Base-by-base conservation (phyloP, 169 alveolate genomes). In the Pseudocohnilembus persalinus region DNA sequence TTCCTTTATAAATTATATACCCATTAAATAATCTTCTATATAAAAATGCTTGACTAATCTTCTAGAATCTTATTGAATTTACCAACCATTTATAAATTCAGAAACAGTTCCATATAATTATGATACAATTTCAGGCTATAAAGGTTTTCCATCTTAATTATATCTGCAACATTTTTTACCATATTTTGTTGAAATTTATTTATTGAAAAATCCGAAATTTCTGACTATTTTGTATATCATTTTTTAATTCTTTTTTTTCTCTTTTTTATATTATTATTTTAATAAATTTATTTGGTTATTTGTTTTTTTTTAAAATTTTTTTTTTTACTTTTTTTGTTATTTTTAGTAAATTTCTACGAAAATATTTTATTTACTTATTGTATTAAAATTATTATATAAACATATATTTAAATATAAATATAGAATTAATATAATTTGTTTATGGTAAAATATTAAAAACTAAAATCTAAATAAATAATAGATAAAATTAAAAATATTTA, bases 91-190 rank as follows among this genome's bases (percentile, higher is more conserved):
- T 26, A 85, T 29, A 26, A 85, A 78, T 31, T 76, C 33, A 31
- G 32, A 32, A n/a, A 85, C 72, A 24, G 84, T 35, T 15, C 73
- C 65, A 65, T 72, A 29, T 15, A 74, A 30, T 32, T 29, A 35
- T 78, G 65, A 16, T 15, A 74, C 83, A 30, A 77, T 25, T 35
- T 74, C 30, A 28, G 89, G 85, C n/a, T 78, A 16, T 11, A 85
- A 28, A 6, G 89, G 89, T 31, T 73, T 34, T 31, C 85, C 85
- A 79, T 78, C 73, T 30, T 78, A 79, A 85, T 80, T 74, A 74
- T 85, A 85, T 76, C 90, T 77, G 78, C 89, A 78, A 31, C 81
- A 83, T 30, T 82, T 82, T 80, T 77, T 34, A 31, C 83, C 83
- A n/a, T 77, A 77, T 34, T 77, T 77, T 1, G 31, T 73, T 24